Evolutionary conservation across 2,329 filamentous ascomycete species (phyloP).

Genomic region (Aspergillus persii): DNA sequence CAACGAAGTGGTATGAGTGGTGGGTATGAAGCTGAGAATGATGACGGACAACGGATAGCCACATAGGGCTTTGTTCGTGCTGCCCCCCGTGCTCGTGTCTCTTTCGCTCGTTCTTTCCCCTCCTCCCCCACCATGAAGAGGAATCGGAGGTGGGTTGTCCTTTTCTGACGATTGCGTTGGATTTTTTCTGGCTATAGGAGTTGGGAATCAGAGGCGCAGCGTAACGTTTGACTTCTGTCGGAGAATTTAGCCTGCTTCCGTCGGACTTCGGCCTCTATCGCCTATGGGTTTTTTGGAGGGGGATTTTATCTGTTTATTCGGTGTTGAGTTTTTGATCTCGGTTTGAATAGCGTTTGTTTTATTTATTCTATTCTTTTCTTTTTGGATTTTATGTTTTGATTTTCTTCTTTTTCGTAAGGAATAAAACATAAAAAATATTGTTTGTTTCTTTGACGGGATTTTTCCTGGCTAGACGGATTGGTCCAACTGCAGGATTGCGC

Average conservation of each 20-base stretch:
- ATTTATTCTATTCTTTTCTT: neutral
- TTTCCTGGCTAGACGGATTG: neutral
- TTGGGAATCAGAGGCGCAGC: too few species aligned
- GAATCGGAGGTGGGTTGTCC: neutral
- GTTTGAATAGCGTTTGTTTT: neutral
- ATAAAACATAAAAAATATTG: neutral
- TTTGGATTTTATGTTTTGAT: neutral
- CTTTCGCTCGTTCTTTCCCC: neutral
- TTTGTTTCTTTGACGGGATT: neutral
- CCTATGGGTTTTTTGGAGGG: too few species aligned
- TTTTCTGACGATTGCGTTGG: too few species aligned
- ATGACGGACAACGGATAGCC: slow-evolving; percentile 19
- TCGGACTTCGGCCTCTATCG: neutral
- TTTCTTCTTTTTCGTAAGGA: neutral
- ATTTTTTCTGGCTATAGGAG: too few species aligned
- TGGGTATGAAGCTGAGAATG: slow-evolving; percentile 1
- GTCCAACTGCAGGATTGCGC: neutral
- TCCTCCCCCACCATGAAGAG: neutral
- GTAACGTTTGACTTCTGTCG: neutral
- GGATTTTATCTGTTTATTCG: neutral
- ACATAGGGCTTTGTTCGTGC: slow-evolving; percentile 27
- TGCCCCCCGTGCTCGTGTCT: neutral
- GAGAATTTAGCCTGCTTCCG: neutral
- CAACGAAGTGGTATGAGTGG: neutral
- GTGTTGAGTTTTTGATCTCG: too few species aligned